Conservation (phyloP, 768 basidiomycete species). For the Boletus speciosus region DNA sequence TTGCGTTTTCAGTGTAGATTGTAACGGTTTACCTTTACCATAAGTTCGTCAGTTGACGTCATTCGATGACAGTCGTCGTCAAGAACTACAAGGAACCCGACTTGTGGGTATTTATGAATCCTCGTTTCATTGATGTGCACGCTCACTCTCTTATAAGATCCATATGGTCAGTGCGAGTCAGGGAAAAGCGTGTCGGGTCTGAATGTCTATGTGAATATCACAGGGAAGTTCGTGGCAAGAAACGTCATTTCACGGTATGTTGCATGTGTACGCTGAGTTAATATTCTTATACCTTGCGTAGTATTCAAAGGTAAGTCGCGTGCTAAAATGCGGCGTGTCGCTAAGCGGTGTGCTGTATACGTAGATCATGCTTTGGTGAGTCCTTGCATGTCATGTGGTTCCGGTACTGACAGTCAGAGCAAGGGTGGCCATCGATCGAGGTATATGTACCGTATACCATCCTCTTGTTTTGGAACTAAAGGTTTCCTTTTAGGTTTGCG, state of each 20-base stretch:
- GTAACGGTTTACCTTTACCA: constrained; percentile 36
- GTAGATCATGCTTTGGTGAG: constrained; percentile 88
- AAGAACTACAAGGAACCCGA: constrained; percentile 71
- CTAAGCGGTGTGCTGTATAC: constrained; percentile 5
- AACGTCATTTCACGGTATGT: constrained; percentile 80
- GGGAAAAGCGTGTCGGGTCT: constrained; percentile 23
- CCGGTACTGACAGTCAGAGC: neutral
- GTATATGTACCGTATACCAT: constrained; percentile 29
- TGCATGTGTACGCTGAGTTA: neutral
- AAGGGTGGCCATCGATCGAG: constrained; percentile 95
- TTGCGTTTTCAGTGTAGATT: constrained; percentile 55
- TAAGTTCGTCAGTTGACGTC: neutral
- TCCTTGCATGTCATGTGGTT: neutral
- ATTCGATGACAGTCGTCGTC: constrained; percentile 56
- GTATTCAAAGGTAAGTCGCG: constrained; percentile 71
- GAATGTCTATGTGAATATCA: constrained; percentile 19
- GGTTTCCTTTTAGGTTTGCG: constrained; percentile 56
- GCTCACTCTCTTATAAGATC: constrained; percentile 44
- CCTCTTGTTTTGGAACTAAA: neutral
- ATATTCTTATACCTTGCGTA: constrained; percentile 23
- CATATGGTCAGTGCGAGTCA: constrained; percentile 63
- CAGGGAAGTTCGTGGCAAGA: constrained; percentile 88
- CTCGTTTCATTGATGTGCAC: neutral
- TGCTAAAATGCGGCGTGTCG: neutral
- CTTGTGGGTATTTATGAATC: constrained; percentile 48